Evolutionary conservation across 257 asterid species (phyloP), one percentile per base, ranked within the genome.

Genomic region (Solanum boliviense): DNA sequence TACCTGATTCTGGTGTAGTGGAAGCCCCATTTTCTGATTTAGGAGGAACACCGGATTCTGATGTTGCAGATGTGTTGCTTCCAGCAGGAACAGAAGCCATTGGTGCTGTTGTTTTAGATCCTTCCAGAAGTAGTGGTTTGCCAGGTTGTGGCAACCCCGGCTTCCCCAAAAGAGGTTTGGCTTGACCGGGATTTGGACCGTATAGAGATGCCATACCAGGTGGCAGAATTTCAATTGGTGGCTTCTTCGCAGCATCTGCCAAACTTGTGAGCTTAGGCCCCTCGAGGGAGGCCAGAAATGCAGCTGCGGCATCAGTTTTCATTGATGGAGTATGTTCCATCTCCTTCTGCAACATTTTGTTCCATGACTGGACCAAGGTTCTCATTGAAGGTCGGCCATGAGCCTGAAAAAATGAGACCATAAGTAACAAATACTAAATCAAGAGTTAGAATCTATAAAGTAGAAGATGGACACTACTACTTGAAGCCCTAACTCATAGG

Each of bases 161-260:
- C 88, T 89, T 95, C 38, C 93, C 87, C 67, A 93, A 93, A 87
- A 84, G 92, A 5, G 93, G 92, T 88, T 95, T 95, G 34, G 92
- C 91, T 84, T 85, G 94, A 88, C 94, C 97, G 36, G 98, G 99
- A 92, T 93, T 97, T 20, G 98, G 99, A 84, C 99, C 99, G 41
- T 95, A 97, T 44, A 97, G 86, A 82, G 99, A 92, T 52, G 98
- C 98, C 99, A 97, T 96, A 41, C 99, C 99, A 0, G 98, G 98
- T 46, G 99, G 99, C 32, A 97, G 92, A 88, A 96, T 96, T 92
- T 96, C 99, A 39, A 97, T 92, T 31, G 98, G 98, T 27, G 99
- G 98, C 90, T 95, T 97, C 93, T 93, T 97, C 4, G 99, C 99
- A 23, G 99, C 95, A 88, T 97, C 99, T 86, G 96, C 95, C 48